These are phyloP conservation scores for Xylaria bambusicola DNA, from an alignment of 495 filamentous ascomycete genomes.

Conservation along the genomic window DNA sequence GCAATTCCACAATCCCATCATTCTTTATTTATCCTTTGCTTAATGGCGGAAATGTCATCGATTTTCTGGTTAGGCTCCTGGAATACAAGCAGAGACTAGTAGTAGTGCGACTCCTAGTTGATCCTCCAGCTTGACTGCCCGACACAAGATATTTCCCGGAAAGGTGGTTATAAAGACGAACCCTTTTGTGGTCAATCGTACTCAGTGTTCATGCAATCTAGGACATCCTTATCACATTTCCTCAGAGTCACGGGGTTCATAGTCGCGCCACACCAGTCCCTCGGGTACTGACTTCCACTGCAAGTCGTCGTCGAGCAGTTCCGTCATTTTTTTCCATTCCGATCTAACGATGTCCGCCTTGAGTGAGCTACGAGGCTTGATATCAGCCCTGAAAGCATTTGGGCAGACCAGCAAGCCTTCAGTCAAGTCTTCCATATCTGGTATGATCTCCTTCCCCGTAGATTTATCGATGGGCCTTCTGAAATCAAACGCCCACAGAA, in stretches of 20 bases:
- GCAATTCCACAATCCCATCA: no score
- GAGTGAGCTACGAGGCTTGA: constrained; percentile 24
- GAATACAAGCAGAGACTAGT: no score
- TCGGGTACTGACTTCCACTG: constrained; percentile 30
- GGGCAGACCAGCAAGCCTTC: constrained; percentile 30
- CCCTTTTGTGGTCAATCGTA: no score
- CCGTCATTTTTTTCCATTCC: constrained; percentile 28
- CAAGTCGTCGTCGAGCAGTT: constrained; percentile 25
- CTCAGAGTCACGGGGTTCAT: constrained; percentile 19
- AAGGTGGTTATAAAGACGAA: no score
- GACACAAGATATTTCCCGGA: no score
- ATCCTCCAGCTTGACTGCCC: no score
- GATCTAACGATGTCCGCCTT: constrained; percentile 27
- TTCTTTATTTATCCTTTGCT: no score
- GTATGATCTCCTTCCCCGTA: constrained; percentile 29
- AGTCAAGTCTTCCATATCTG: constrained; percentile 35
- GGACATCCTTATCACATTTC: no score
- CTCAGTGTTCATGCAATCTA: no score
- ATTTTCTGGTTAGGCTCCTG: no score
- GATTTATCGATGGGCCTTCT: constrained; percentile 22
- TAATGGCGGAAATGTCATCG: no score
- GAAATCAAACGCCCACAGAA: constrained; percentile 52
- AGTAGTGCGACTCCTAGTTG: no score
- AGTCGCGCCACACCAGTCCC: constrained; percentile 26
- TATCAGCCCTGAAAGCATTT: constrained; percentile 20